phyloP scores from a whole-genome alignment of 352 stramenopile species.

The Phytophthora pini region DNA sequence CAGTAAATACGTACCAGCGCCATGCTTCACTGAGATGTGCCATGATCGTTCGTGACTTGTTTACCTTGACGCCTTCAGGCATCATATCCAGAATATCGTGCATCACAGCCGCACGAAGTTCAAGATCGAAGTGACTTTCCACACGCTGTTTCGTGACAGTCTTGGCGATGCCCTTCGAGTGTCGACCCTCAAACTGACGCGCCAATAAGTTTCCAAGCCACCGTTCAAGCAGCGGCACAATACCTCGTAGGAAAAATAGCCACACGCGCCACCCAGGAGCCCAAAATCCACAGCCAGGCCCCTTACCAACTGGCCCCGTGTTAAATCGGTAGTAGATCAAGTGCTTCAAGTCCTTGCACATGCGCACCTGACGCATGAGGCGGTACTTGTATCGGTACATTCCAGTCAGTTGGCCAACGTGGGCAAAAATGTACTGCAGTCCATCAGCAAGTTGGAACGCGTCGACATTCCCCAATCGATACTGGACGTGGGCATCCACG shows the following conservation, averaged over 20 bases:
- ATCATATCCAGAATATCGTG: slow-evolving; percentile 99
- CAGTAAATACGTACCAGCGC: slow-evolving; percentile 74
- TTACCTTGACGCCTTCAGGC: slow-evolving; percentile 99
- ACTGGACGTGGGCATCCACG: slow-evolving; percentile 99
- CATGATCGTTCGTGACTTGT: slow-evolving; percentile 98
- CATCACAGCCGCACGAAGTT: slow-evolving; percentile 99
- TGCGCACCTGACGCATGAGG: slow-evolving; percentile 97
- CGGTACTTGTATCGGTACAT: slow-evolving; percentile 99
- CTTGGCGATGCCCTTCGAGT: slow-evolving; percentile 99
- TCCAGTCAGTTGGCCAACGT: slow-evolving; percentile 99
- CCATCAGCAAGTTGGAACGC: slow-evolving; percentile 99
- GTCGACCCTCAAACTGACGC: slow-evolving; percentile 99
- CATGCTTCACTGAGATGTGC: slow-evolving; percentile 99
- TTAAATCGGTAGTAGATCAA: slow-evolving; percentile 99
- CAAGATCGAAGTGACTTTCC: slow-evolving; percentile 99
- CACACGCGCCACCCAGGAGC: slow-evolving; percentile 99
- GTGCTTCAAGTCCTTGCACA: slow-evolving; percentile 99
- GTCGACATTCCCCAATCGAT: slow-evolving; percentile 99
- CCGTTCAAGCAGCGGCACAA: slow-evolving; percentile 97
- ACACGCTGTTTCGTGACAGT: slow-evolving; percentile 99
- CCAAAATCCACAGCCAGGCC: slow-evolving; percentile 99
- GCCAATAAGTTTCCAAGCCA: slow-evolving; percentile 99
- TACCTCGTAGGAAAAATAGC: slow-evolving; percentile 99
- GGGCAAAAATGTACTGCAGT: slow-evolving; percentile 99
- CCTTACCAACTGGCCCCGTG: slow-evolving; percentile 99